phyloP scores from a whole-genome alignment of 768 basidiomycete genomes.

The Cyathus striatus region DNA sequence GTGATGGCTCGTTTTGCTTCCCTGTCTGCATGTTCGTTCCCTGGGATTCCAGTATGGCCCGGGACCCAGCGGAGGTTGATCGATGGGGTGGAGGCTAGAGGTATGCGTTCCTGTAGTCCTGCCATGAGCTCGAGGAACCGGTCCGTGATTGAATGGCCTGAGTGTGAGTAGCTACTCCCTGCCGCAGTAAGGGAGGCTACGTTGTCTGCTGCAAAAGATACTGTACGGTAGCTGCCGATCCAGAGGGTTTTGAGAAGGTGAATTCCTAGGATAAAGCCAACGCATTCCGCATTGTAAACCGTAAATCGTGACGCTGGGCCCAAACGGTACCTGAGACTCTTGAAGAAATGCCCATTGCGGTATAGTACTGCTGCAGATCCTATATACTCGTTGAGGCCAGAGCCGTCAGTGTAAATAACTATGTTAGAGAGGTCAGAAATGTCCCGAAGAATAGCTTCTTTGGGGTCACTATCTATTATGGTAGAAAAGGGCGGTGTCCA shows the following conservation, averaged over 20 bases:
- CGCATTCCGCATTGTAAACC: conserved; percentile 7
- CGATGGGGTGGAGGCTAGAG: too few species aligned
- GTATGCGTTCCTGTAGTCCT: too few species aligned
- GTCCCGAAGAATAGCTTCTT: conserved; percentile 6
- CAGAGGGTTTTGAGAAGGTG: neutral
- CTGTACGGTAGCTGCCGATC: too few species aligned
- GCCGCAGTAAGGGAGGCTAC: too few species aligned
- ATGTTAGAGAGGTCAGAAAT: conserved; percentile 5
- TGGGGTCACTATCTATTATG: conserved; percentile 4
- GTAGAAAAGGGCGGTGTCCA: neutral
- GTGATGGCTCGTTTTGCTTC: too few species aligned
- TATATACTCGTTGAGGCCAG: conserved; percentile 8
- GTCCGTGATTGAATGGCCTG: too few species aligned
- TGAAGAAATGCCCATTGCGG: neutral
- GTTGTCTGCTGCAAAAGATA: neutral
- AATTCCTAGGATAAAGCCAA: conserved; percentile 1
- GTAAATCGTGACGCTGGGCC: conserved; percentile 2
- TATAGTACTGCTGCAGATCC: conserved; percentile 9
- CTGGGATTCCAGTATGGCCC: too few species aligned
- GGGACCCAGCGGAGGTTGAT: too few species aligned
- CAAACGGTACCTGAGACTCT: conserved; percentile 1
- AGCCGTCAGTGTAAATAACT: conserved; percentile 11
- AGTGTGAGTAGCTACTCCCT: too few species aligned
- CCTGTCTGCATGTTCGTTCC: too few species aligned
- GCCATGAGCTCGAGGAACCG: too few species aligned